Evolutionary conservation across 2,329 filamentous ascomycete genomes (phyloP).

Genomic region (Fusarium gaditjirri): DNA sequence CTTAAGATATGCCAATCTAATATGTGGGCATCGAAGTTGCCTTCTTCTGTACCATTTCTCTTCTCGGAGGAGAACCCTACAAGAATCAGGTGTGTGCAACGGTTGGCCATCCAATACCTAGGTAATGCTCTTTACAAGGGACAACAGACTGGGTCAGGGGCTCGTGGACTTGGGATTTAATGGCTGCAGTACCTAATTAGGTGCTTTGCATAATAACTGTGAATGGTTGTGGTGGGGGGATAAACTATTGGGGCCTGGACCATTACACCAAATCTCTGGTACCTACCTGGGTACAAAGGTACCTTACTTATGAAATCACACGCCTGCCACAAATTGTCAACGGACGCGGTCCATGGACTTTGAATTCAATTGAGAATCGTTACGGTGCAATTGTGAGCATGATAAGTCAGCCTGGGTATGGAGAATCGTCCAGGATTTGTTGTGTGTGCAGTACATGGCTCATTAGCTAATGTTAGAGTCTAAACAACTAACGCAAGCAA

Average conservation of each 20-base stretch:
- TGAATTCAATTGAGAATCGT: not conserved
- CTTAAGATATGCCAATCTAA: not conserved
- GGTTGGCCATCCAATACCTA: not conserved
- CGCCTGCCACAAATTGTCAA: not conserved
- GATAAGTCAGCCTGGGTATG: not conserved
- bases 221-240: not conserved
- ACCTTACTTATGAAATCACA: not conserved
- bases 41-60: not conserved
- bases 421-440: not conserved
- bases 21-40: not conserved
- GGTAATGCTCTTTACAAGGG: not conserved
- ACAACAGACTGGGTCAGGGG: not conserved
- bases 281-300: not conserved
- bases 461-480: not conserved
- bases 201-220: not conserved
- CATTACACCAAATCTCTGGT: not conserved
- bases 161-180: not conserved
- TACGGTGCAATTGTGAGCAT: not conserved
- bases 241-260: not conserved
- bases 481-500: not conserved
- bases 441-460: not conserved
- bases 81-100: not conserved
- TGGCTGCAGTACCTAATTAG: not conserved
- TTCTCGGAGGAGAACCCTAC: not conserved
- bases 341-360: not conserved